Evolutionary conservation across 2,329 filamentous ascomycete species (phyloP).

Genomic region (Colletotrichum sp.): DNA sequence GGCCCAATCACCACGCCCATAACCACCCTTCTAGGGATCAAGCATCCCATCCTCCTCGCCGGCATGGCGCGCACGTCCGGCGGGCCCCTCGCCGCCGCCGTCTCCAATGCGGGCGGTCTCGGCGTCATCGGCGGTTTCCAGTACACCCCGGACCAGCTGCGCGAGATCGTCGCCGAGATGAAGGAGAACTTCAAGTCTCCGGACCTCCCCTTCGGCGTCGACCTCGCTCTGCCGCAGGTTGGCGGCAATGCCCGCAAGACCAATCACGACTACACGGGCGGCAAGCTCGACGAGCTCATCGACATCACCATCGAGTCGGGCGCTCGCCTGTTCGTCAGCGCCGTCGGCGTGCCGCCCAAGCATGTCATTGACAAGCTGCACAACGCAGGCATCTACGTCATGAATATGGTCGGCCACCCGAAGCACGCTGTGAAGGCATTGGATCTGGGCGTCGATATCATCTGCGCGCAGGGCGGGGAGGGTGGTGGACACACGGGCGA

Average conservation of each 20-base stretch:
- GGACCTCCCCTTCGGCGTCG: constrained; percentile 84
- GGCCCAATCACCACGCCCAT: constrained; percentile 77
- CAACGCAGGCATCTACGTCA: constrained; percentile 79
- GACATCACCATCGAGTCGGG: constrained; percentile 84
- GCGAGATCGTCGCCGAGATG: constrained; percentile 83
- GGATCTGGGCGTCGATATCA: constrained; percentile 84
- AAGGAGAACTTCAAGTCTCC: constrained; percentile 74
- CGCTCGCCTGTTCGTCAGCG: constrained; percentile 85
- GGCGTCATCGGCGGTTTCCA: constrained; percentile 75
- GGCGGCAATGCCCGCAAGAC: constrained; percentile 85
- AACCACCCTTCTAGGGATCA: constrained; percentile 78
- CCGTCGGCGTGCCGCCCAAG: constrained; percentile 84
- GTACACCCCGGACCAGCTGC: constrained; percentile 77
- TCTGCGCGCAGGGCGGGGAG: constrained; percentile 92
- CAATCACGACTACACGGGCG: constrained; percentile 94
- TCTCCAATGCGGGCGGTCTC: constrained; percentile 87
- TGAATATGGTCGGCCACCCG: constrained; percentile 98
- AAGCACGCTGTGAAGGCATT: constrained; percentile 91
- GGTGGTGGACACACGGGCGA: constrained; percentile 93
- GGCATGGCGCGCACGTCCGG: constrained; percentile 91
- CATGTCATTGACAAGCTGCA: constrained; percentile 79
- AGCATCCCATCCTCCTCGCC: constrained; percentile 88
- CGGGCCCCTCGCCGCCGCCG: constrained; percentile 79
- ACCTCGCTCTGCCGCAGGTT: constrained; percentile 89
- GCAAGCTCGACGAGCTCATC: constrained; percentile 85